Base-by-base conservation (phyloP, 306 rosid genomes). In the Vigna angularis region DNA sequence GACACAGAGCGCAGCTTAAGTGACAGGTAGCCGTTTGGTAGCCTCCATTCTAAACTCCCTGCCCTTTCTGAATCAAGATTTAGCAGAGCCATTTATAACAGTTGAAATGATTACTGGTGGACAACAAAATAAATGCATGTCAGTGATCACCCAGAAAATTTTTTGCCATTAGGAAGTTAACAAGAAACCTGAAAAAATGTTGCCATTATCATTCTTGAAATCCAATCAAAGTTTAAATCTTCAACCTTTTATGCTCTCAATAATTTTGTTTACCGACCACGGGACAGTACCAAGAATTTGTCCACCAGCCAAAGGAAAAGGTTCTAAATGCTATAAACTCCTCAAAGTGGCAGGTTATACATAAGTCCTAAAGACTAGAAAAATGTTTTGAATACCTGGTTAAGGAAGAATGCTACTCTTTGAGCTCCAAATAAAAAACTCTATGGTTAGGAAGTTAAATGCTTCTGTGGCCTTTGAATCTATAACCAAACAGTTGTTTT, bases 1-100 rank as follows among this genome's bases (percentile, higher is more conserved):
- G 93, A 92, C 78, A 83, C 89, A 58, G 96, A 95, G 85, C 97
- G 98, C 73, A 95, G 98, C 87, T 86, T 95, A 82, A 88, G 88
- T 73, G 97, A 95, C 82, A 85, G 98, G 98, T 95, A 86, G 66
- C 69, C 51, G 0, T 73, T 14, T 18, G 30, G 52, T 57, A 62
- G 52, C 77, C 61, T 75, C 59, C 74, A 48, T 16, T 47, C 49
- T 77, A 30, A 38, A 40, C 52, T 56, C 50, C 68, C 47, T 16
- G 10, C 22, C 22, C 22, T 20, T 20, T 20, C 22, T 20, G 22
- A 20, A 20, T 67, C 73, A 17, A 50, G 45, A 61, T 57, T 20
- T 66, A 73, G 15, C 12, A 49, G 51, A 16, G 58, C 50, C 22
- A 45, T 49, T 55, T 63, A 72, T 64, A 57, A 8, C 6, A 6